Evolutionary conservation across 106 monocot species (phyloP), one percentile per base, ranked within the genome.

Genomic region (Xerophyta viscosa): DNA sequence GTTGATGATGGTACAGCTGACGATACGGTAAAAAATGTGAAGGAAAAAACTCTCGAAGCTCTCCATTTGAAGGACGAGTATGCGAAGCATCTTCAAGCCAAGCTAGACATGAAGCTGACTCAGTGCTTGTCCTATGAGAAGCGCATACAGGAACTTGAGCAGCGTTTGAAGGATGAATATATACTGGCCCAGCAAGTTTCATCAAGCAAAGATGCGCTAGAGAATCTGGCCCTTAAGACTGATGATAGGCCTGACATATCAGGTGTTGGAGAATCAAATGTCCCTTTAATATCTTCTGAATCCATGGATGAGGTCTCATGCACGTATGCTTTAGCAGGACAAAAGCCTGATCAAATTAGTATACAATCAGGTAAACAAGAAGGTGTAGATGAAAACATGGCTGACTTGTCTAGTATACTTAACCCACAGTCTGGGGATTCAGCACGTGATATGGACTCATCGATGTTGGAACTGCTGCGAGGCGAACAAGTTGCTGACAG

Each of bases 371-470:
- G 24, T 28, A 96, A 84, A 62, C 50, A 61, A 63, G 96, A 96
- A 62, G 77, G 81, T 45, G 81, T 72, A 21, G 96, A 99, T 75
- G 96, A 98, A 70, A 91, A 69, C 47, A 99, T 99, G 98, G 63
- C 71, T 15, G 98, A 99, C 58, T 59, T 86, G 24, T 71, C 71
- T 7, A 68, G 76, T 31, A 67, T 59, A 11, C n/a, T n/a, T n/a
- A n/a, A n/a, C n/a, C n/a, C n/a, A n/a, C n/a, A n/a, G n/a, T n/a
- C n/a, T n/a, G n/a, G n/a, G n/a, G n/a, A n/a, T n/a, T n/a, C n/a
- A n/a, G n/a, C n/a, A n/a, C 74, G 51, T 19, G 77, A 79, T 24
- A 77, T 86, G 77, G 96, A 98, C 49, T 66, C 76, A 14, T 82
- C 76, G 3, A 90, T 90, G 96, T 21, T 64, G 19, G 91, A 91